These are phyloP conservation scores for Pontederia paniculata DNA, from an alignment of 176 grass and related monocot species.

Conservation along the genomic window DNA sequence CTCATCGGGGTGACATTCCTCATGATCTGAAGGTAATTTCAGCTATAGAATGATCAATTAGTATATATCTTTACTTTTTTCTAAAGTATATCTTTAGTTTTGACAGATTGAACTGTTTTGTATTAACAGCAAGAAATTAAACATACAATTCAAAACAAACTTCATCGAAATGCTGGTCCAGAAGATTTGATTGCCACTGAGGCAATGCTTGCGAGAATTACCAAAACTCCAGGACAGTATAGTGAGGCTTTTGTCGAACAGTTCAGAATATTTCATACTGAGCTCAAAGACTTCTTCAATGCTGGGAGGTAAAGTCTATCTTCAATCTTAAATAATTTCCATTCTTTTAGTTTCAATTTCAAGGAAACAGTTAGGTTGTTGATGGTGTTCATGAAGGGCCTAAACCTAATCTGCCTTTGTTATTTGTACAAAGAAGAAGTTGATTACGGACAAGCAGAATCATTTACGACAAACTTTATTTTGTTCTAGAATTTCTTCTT, in stretches of 20 bases:
- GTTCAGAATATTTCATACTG: constrained; percentile 78
- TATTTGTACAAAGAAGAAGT: too few species aligned
- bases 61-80: not conserved
- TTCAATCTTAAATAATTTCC: constrained; percentile 12
- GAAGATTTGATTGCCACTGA: constrained; percentile 99
- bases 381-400: too few species aligned
- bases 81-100: constrained; percentile 18
- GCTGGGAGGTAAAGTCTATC: constrained; percentile 67
- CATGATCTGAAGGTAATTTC: constrained; percentile 78
- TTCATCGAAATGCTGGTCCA: constrained; percentile 92
- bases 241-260: constrained; percentile 72
- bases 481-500: too few species aligned
- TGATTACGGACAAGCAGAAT: too few species aligned
- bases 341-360: constrained; percentile 7
- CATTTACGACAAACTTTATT: too few species aligned
- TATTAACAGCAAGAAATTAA: constrained; percentile 94
- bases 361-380: too few species aligned
- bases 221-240: constrained; percentile 63
- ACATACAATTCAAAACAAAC: constrained; percentile 99
- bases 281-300: constrained; percentile 98
- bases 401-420: too few species aligned
- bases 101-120: constrained; percentile 12
- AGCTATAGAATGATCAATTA: constrained; percentile 11
- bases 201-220: constrained; percentile 86
- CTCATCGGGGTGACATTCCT: constrained; percentile 89